Evolutionary conservation across 1,284 basidiomycete genomes (phyloP).

Genomic region (Austroboletus rostrupii): DNA sequence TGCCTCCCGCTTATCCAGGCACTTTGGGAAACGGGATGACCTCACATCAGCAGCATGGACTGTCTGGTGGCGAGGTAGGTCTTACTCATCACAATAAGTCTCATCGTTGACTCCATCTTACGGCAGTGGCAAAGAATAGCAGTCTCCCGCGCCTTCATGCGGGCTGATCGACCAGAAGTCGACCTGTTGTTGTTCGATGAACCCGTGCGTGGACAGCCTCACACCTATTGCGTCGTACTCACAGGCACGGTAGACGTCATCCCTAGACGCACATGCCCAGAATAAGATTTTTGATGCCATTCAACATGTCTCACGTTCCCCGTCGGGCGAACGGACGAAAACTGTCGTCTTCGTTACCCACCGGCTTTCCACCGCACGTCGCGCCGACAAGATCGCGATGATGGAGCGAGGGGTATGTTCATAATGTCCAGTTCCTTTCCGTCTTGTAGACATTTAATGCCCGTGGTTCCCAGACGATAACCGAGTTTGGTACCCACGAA

Average conservation of each 20-base stretch:
- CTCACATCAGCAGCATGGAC: constrained; percentile 48
- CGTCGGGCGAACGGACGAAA: constrained; percentile 53
- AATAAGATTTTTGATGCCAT: constrained; percentile 74
- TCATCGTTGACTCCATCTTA: constrained; percentile 14
- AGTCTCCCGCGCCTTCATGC: constrained; percentile 79
- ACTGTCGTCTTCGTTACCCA: constrained; percentile 84
- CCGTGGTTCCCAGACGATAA: constrained; percentile 53
- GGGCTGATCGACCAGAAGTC: constrained; percentile 66
- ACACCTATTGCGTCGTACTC: too few species aligned
- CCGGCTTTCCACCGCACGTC: constrained; percentile 71
- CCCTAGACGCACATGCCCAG: constrained; percentile 77
- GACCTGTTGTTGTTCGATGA: constrained; percentile 80
- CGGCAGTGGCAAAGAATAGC: constrained; percentile 81
- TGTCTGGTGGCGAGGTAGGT: constrained; percentile 75
- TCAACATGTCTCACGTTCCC: constrained; percentile 52
- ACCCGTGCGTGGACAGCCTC: constrained; percentile 46
- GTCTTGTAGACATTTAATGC: constrained; percentile 15
- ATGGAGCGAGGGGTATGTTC: constrained; percentile 71
- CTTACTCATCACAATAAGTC: constrained; percentile 17
- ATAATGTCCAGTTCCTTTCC: constrained; percentile 26
- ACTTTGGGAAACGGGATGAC: constrained; percentile 21
- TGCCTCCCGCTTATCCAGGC: constrained; percentile 37
- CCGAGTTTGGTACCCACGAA: constrained; percentile 76
- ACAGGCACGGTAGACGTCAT: constrained; percentile 53
- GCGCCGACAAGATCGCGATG: constrained; percentile 81